Evolutionary conservation across 345 rosid genomes (phyloP).

Genomic region (Geranium brycei): DNA sequence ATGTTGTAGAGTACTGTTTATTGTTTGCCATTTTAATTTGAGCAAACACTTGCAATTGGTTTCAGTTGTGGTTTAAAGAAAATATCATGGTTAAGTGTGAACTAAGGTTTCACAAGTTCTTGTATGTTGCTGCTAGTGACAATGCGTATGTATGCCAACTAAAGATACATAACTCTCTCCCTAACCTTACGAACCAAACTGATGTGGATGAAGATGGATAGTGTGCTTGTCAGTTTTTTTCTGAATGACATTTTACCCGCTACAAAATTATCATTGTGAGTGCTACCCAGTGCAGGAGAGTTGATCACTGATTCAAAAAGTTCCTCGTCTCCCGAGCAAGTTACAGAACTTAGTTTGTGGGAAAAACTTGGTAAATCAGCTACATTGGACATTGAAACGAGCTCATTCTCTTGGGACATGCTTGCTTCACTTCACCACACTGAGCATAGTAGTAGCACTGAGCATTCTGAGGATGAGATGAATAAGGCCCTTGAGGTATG

Average conservation of each 20-base stretch:
- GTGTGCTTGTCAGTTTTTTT: background rate
- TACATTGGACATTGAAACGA: conserved; percentile 51
- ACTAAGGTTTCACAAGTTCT: too few species aligned
- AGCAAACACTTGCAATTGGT: background rate
- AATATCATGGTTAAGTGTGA: background rate
- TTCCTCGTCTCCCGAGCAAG: conserved; percentile 32
- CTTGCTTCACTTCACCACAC: conserved; percentile 94
- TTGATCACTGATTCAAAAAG: conserved; percentile 32
- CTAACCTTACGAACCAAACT: background rate
- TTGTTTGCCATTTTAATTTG: background rate
- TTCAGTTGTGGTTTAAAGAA: background rate
- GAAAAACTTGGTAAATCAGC: conserved; percentile 84
- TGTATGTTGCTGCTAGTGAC: too few species aligned
- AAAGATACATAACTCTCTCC: too few species aligned
- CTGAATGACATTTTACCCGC: too few species aligned
- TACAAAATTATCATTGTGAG: conserved; percentile 2
- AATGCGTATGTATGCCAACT: too few species aligned
- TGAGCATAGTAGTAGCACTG: conserved; percentile 76
- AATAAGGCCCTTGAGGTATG: conserved; percentile 81
- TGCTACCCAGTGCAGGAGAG: conserved; percentile 47
- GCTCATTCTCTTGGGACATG: conserved; percentile 72
- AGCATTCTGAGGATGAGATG: conserved; percentile 78
- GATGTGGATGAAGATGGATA: background rate
- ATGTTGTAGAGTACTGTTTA: background rate
- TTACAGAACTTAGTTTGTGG: conserved; percentile 63